Evolutionary conservation across 2,329 filamentous ascomycete species (phyloP).

Genomic region (Sclerotinia spermophila): DNA sequence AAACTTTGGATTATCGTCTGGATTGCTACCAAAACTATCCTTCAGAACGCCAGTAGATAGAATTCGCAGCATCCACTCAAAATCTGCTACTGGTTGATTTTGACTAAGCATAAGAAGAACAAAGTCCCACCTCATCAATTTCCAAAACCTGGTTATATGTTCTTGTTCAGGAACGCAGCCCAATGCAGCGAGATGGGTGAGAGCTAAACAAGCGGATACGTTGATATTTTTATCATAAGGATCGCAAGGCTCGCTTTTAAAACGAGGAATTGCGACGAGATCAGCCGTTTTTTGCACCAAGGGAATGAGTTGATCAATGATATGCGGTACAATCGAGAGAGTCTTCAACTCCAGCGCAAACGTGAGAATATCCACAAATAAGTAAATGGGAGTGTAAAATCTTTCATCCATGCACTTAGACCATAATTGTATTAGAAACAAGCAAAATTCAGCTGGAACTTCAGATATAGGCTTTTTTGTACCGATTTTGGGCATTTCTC

Average conservation of each 20-base stretch:
- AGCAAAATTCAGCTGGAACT: constrained; percentile 59
- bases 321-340: constrained; percentile 52
- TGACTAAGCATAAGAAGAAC: constrained; percentile 64
- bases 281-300: constrained; percentile 56
- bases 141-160: constrained; percentile 57
- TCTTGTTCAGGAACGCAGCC: constrained; percentile 48
- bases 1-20: constrained; percentile 39
- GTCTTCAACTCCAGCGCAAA: constrained; percentile 63
- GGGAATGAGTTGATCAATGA: constrained; percentile 55
- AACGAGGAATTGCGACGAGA: constrained; percentile 46
- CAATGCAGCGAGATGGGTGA: constrained; percentile 62
- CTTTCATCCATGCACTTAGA: constrained; percentile 61
- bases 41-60: constrained; percentile 63
- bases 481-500: constrained; percentile 59
- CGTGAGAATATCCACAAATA: constrained; percentile 61
- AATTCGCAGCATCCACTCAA: constrained; percentile 61
- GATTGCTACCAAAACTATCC: constrained; percentile 64
- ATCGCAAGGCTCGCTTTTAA: constrained; percentile 43
- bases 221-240: constrained; percentile 55
- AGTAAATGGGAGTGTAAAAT: constrained; percentile 57
- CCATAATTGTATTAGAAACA: constrained; percentile 65
- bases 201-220: constrained; percentile 57
- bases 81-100: constrained; percentile 61
- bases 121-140: constrained; percentile 60
- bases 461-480: constrained; percentile 48